Evolutionary conservation across 345 rosid genomes (phyloP), one percentile per base, ranked within the genome.

Genomic region (Pugionium dolabratum): DNA sequence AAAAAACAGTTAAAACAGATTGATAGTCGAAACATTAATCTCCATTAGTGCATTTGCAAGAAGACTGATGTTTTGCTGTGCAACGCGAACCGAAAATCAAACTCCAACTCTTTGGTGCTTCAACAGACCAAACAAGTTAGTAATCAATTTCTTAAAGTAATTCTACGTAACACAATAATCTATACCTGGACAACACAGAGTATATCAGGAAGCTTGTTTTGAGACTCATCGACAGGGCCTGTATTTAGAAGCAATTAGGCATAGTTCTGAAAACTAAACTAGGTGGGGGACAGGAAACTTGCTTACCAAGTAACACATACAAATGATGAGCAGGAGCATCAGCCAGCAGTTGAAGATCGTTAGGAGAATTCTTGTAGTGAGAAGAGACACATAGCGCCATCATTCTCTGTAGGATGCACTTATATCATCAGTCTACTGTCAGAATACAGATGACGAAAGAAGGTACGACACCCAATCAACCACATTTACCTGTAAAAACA

Each of bases 241-340:
- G 84, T 75, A 74, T 9, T 41, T 53, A 66, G 31, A 61, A 67
- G 35, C 42, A 56, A 58, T 70, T 73, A 51, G 46, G 32, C 49
- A 46, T 31, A n/a, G 39, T 18, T 69, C 9, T 7, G 49, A 37
- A 33, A 26, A 53, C 18, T 8, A 34, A 67, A 60, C 18, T 32
- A 67, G 67, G 70, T 10, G 11, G 69, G 50, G 5, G n/a, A 27
- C 39, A 40, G 48, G 7, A 49, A 62, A 73, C 0, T 45, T 18
- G 55, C 51, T 63, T 85, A 94, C 99, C 97, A 49, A 91, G 93
- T 66, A 91, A 75, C 31, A 94, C 96, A 73, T 88, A 94, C 62
- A 94, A 80, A 80, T 91, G 99, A 76, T 94, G 99, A 45, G 99
- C 97, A 11, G 97, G 99, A 81, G 99, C 99, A 87, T 94, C 99